Base-by-base conservation (phyloP, 129 eudicot genomes). In the Flaveria trinervia region DNA sequence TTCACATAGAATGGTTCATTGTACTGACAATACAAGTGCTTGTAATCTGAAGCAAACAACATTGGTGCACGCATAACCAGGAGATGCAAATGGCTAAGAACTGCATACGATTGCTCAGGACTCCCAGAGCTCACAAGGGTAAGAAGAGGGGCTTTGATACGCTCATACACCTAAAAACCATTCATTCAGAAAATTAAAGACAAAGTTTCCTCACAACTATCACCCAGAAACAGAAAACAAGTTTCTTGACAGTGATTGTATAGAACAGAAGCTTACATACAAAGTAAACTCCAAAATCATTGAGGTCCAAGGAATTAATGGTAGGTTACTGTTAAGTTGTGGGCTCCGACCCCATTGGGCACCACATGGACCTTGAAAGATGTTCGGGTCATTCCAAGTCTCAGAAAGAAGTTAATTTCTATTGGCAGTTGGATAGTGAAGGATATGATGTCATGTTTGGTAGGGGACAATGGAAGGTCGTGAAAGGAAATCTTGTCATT, bases 51-150 rank as follows among this genome's bases (percentile, higher is more conserved):
- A 79, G 99, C 88, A 84, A 94, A 94, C 55, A 94, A 71, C 88
- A 85, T 89, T 30, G 99, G 99, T 65, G 97, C 99, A 65, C 99
- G 97, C 92, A 91, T 91, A 80, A 91, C 99, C 81, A 91, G 84
- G 33, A 94, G 83, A 87, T 94, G 99, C 76, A 94, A 92, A 85
- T 94, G 99, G 83, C 93, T 89, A 69, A 94, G 75, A 9, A 94
- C 93, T 46, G 99, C 96, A 73, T 87, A 94, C 11, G 99, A 94
- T 78, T 91, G 99, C 79, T 94, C 99, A 0, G 90, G 92, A 83
- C 99, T 86, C 60, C 99, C 99, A 9, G 96, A 91, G 89, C 97
- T 91, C 51, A 88, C 97, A 81, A 85, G 88, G 54, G 99, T 94
- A 75, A 94, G 93, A 65, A 94, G 81, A 28, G 98, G 98, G 13